A percentile compares a stretch with the other conserved stretches of the same genome.
phyloP scores from a whole-genome alignment of 208 protist genomes.

The Leishmania amazonensis region DNA sequence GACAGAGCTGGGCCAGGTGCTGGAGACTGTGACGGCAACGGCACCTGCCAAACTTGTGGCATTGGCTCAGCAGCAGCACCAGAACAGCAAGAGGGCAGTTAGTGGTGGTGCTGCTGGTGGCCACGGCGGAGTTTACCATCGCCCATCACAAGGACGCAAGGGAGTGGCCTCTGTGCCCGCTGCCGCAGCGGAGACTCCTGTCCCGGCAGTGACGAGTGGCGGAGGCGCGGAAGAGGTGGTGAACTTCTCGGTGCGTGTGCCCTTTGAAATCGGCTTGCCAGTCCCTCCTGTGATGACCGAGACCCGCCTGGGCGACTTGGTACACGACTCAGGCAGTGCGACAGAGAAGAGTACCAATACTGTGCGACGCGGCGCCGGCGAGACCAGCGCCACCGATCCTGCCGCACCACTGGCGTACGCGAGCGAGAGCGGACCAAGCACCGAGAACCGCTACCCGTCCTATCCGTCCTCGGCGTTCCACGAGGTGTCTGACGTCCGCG shows the following conservation, averaged over 20 bases:
- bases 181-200: neutral
- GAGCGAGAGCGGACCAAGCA: constrained; percentile 4
- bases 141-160: constrained; percentile 1
- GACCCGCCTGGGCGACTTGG: constrained; percentile 1
- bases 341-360: too few species aligned
- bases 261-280: constrained; percentile 29
- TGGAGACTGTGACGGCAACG: constrained; percentile 19
- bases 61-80: constrained; percentile 20
- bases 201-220: neutral
- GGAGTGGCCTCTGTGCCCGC: neutral
- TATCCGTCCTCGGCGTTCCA: constrained; percentile 32
- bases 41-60: constrained; percentile 21
- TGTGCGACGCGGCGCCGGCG: neutral
- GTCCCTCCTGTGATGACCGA: constrained; percentile 4
- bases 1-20: constrained; percentile 27
- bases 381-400: neutral
- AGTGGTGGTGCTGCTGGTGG: neutral
- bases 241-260: constrained; percentile 25
- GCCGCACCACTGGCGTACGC: neutral
- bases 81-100: neutral
- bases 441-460: constrained; percentile 14
- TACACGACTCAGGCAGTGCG: neutral
- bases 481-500: constrained; percentile 21
- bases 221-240: constrained; percentile 18
- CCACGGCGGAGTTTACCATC: neutral